phyloP scores from a whole-genome alignment of 2,329 filamentous ascomycete species.

The Clonostachys rosea region DNA sequence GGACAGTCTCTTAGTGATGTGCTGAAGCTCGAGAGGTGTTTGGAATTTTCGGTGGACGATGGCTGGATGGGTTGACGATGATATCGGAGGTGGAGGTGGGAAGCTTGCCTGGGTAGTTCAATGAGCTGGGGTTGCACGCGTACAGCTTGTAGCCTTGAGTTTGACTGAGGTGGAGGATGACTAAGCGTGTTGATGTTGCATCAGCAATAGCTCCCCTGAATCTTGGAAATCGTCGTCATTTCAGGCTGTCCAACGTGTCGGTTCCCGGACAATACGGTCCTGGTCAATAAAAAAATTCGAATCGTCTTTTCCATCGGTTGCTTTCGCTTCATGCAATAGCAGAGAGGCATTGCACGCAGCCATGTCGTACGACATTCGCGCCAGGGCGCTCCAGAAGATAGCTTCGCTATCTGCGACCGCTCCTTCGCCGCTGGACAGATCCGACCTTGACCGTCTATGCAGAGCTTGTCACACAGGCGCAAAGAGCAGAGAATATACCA shows the following conservation, averaged over 20 bases:
- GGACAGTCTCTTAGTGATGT: too few relatives aligned
- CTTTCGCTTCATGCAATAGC: not conserved
- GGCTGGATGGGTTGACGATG: slow-evolving; percentile 5
- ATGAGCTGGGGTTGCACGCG: slow-evolving; percentile 19
- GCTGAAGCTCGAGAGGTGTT: too few relatives aligned
- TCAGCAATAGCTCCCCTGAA: too few relatives aligned
- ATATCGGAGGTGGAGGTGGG: slow-evolving; percentile 4
- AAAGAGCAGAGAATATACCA: slow-evolving; percentile 35
- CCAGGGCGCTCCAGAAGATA: slow-evolving; percentile 60
- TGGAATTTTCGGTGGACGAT: too few relatives aligned
- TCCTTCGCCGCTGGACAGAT: slow-evolving; percentile 52
- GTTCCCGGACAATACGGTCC: too few relatives aligned
- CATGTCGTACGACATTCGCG: slow-evolving; percentile 54
- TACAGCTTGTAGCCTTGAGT: slow-evolving; percentile 49
- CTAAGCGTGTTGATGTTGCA: slow-evolving; percentile 19
- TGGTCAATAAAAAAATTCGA: too few relatives aligned
- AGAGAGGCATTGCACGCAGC: slow-evolving; percentile 2
- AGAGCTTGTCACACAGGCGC: slow-evolving; percentile 47
- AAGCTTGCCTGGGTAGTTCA: slow-evolving; percentile 10
- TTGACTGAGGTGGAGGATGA: slow-evolving; percentile 22
- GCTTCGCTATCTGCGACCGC: slow-evolving; percentile 56
- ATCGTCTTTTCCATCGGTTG: too few relatives aligned
- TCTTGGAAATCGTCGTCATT: too few relatives aligned
- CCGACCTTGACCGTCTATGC: slow-evolving; percentile 59
- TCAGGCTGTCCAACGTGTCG: too few relatives aligned